Evolutionary conservation across 768 basidiomycete genomes (phyloP), one percentile per base, ranked within the genome.

Genomic region (Lactarius sp.): DNA sequence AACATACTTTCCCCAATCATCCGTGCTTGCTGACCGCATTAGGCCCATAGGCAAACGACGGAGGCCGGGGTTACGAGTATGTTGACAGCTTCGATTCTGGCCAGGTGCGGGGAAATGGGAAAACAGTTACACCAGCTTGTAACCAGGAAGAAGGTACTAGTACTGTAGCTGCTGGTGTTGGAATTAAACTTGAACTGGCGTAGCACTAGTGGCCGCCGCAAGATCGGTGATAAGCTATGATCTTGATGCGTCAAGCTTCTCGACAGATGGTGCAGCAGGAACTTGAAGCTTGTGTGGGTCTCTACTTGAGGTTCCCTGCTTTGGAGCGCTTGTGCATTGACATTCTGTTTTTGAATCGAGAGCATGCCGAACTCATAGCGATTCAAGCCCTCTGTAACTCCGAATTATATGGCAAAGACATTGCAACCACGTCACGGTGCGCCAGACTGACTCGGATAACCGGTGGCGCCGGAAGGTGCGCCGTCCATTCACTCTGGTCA

Each of bases 1-100:
- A 5, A 41, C 27, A 1, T 27, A 2, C 27, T 27, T 27, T 27
- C 27, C 36, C 36, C 36, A 8, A 37, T 10, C n/a, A 34, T 63
- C 62, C 22, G 56, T 42, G 16, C n/a, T 59, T 27, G 52, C 62
- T 1, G 52, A 27, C 22, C 50, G 46, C 46, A 33, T 49, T n/a
- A 64, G 18, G 18, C 22, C 46, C n/a, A 9, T 55, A 13, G 20
- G 31, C 13, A 20, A 44, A 22, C 18, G 58, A n/a, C 5, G 39
- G 27, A 6, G 46, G 39, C 27, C 61, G 59, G 14, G 31, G 13
- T 42, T 54, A n/a, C n/a, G 16, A 20, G 37, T 37, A 27, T 20
- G 37, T 53, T n/a, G 42, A n/a, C 9, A 9, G 34, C 4, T 53
- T 52, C 3, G 27, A 6, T 27, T 31, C 52, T 18, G 44, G 36